Conservation (phyloP, 2,329 filamentous ascomycete genomes). For the Exophiala sp. region DNA sequence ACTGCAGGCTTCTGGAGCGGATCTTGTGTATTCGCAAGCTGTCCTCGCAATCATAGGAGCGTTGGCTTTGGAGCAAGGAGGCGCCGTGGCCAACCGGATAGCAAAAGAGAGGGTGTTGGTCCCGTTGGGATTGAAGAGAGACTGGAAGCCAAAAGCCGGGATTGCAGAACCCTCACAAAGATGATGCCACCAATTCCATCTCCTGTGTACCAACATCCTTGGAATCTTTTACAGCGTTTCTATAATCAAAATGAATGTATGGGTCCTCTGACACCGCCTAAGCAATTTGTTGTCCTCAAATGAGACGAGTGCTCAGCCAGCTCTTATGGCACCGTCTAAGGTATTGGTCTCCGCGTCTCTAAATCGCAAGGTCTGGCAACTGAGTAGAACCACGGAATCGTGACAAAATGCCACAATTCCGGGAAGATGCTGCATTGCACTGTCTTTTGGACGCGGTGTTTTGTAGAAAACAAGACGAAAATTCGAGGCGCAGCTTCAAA, state of each 20-base stretch:
- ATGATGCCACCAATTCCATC: not conserved
- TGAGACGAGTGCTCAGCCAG: conserved; percentile 57
- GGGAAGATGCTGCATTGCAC: conserved; percentile 67
- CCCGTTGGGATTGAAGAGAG: conserved; percentile 39
- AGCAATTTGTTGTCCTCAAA: conserved; percentile 49
- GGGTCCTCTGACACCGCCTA: conserved; percentile 80
- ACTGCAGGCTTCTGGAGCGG: conserved; percentile 64
- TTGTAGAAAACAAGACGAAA: conserved; percentile 40
- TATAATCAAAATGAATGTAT: conserved; percentile 48
- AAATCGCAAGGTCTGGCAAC: conserved; percentile 62
- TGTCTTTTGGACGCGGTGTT: conserved; percentile 75
- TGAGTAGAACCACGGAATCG: conserved; percentile 48
- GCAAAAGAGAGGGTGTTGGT: conserved; percentile 70
- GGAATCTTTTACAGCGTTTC: conserved; percentile 10
- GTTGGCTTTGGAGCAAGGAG: conserved; percentile 79
- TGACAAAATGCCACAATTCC: conserved; percentile 64
- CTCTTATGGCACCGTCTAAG: conserved; percentile 60
- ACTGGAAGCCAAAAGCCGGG: conserved; percentile 24
- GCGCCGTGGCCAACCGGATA: conserved; percentile 66
- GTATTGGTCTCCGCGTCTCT: conserved; percentile 52
- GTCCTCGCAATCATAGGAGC: conserved; percentile 85
- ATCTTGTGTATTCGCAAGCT: conserved; percentile 68
- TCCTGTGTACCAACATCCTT: conserved; percentile 13
- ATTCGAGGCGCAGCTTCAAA: conserved; percentile 2
- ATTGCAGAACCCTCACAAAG: conserved; percentile 23